These are phyloP conservation scores for Penicillium sp. DNA, from an alignment of 2,329 filamentous ascomycete species.

Conservation along the genomic window DNA sequence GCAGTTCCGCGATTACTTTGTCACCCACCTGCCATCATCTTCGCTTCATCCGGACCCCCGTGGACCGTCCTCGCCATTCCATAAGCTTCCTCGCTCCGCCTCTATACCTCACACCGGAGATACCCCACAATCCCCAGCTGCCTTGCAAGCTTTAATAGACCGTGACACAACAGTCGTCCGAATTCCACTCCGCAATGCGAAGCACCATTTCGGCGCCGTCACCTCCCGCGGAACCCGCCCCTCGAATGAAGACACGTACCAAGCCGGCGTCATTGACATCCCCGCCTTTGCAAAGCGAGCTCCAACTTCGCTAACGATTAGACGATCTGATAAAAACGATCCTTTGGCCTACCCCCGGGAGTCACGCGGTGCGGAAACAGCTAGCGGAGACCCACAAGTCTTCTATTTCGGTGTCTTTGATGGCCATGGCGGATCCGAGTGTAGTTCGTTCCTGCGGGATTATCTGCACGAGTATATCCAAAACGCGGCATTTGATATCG, in stretches of 20 bases:
- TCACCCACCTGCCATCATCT: constrained; percentile 90
- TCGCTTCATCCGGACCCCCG: constrained; percentile 86
- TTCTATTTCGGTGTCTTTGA: constrained; percentile 98
- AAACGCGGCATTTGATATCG: constrained; percentile 71
- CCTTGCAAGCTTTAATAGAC: constrained; percentile 60
- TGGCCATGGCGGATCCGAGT: constrained; percentile 87
- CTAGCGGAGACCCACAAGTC: constrained; percentile 86
- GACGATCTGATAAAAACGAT: constrained; percentile 30
- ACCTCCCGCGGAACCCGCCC: constrained; percentile 76
- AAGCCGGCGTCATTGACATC: constrained; percentile 89
- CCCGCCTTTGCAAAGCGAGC: constrained; percentile 86
- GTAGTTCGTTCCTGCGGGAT: constrained; percentile 80
- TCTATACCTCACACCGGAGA: constrained; percentile 71
- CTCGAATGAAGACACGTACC: constrained; percentile 91
- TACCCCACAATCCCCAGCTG: constrained; percentile 51
- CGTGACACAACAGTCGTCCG: constrained; percentile 90
- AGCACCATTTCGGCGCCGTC: constrained; percentile 88
- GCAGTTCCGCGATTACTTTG: constrained; percentile 91
- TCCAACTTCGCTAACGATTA: constrained; percentile 61
- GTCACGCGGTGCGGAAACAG: constrained; percentile 67
- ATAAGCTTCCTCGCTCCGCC: constrained; percentile 81
- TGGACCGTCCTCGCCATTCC: constrained; percentile 62
- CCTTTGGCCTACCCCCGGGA: constrained; percentile 45
- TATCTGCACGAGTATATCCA: constrained; percentile 87
- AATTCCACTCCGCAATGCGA: constrained; percentile 87